These are phyloP conservation scores for Ustilago tritici DNA, from an alignment of 1,284 basidiomycete genomes.

Conservation along the genomic window DNA sequence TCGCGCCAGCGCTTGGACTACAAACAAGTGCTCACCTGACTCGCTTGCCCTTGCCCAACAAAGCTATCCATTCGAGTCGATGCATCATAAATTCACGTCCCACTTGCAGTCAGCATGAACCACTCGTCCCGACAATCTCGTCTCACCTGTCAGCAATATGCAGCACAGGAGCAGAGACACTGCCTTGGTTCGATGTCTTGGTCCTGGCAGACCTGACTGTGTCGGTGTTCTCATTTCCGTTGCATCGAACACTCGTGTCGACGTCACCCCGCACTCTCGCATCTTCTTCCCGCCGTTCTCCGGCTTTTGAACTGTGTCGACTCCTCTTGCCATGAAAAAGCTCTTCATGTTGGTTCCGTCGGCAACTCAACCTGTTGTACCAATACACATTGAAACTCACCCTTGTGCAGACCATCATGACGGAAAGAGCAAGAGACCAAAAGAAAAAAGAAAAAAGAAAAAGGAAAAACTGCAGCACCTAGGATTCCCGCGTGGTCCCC, in stretches of 20 bases:
- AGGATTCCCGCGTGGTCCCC: conserved; percentile 86
- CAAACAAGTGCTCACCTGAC: conserved; percentile 4
- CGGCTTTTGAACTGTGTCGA: neutral
- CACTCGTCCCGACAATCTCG: neutral
- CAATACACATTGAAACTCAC: too few relatives aligned
- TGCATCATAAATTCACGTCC: neutral
- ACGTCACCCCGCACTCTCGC: conserved; percentile 25
- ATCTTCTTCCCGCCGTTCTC: neutral
- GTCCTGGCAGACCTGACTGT: neutral
- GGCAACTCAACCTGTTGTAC: neutral
- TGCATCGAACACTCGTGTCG: conserved; percentile 11
- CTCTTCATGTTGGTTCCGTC: neutral
- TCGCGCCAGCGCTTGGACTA: neutral
- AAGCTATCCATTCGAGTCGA: neutral
- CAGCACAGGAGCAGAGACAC: neutral
- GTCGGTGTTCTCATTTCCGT: neutral
- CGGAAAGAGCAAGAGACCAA: neutral
- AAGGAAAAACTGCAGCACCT: conserved; percentile 73
- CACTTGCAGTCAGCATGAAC: neutral
- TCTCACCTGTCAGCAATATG: neutral
- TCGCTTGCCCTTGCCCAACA: neutral
- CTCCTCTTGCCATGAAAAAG: neutral
- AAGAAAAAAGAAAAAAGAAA: neutral
- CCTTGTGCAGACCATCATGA: neutral
- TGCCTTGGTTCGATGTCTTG: neutral